phyloP scores from a whole-genome alignment of 176 grass and related monocot species.

The barley (Hordeum vulgare) region DNA sequence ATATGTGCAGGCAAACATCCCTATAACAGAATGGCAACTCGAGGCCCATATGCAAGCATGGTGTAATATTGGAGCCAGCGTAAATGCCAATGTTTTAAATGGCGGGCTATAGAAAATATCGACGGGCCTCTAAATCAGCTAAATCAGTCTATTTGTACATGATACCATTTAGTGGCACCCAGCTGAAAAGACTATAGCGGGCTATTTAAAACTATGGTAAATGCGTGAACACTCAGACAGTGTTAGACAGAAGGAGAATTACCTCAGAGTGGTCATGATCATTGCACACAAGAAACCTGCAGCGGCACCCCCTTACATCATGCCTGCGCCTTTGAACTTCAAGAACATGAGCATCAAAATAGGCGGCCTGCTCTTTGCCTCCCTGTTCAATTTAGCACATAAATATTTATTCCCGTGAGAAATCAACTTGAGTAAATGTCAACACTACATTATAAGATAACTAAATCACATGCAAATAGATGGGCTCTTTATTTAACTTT shows the following conservation, averaged over 20 bases:
- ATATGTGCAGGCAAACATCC: background rate
- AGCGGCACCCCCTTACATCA: constrained; percentile 70
- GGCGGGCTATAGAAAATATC: no score
- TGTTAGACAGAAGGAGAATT: background rate
- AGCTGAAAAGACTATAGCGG: no score
- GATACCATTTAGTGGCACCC: no score
- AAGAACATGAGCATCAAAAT: constrained; percentile 73
- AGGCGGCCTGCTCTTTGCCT: constrained; percentile 81
- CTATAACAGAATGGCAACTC: background rate
- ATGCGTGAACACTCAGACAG: background rate
- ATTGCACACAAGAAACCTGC: constrained; percentile 82
- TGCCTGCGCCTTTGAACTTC: constrained; percentile 79
- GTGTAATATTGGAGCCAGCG: background rate
- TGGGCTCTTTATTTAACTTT: background rate
- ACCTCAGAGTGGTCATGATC: constrained; percentile 83
- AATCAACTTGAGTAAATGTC: background rate
- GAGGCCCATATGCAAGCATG: background rate
- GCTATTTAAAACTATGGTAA: no score
- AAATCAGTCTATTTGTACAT: no score
- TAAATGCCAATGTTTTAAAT: no score
- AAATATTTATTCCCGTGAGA: background rate
- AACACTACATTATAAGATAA: background rate
- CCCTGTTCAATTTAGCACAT: constrained; percentile 31
- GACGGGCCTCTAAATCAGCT: no score
- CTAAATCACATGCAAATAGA: background rate